Evolutionary conservation across 2,329 filamentous ascomycete species (phyloP).

Genomic region (Colletotrichum neosansevieriae): DNA sequence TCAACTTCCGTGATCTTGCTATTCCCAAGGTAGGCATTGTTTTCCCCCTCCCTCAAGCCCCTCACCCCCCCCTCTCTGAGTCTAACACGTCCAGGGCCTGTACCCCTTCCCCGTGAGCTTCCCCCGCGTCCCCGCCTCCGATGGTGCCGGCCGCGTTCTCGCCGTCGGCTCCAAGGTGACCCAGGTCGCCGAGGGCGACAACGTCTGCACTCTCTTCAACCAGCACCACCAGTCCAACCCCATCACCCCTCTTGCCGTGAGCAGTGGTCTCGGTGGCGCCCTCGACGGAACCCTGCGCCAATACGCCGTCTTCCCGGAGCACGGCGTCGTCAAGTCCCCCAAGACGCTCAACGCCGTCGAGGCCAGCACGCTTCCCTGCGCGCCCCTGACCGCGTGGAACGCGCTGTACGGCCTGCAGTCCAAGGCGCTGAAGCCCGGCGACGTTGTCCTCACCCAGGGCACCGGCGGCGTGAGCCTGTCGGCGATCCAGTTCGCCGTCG

Average conservation of each 20-base stretch:
- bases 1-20: constrained; percentile 68
- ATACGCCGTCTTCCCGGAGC: constrained; percentile 76
- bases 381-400: constrained; percentile 75
- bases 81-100: constrained; percentile 49
- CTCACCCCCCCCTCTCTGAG: neutral
- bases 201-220: constrained; percentile 72
- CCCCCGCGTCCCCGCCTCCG: constrained; percentile 63
- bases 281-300: constrained; percentile 77
- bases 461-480: constrained; percentile 78
- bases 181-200: constrained; percentile 64
- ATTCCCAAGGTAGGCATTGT: constrained; percentile 52
- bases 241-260: constrained; percentile 48
- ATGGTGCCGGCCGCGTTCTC: constrained; percentile 66
- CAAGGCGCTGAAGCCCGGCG: constrained; percentile 62
- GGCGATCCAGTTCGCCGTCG: constrained; percentile 69
- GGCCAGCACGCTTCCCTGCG: constrained; percentile 69
- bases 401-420: constrained; percentile 69
- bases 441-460: constrained; percentile 75
- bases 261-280: constrained; percentile 74
- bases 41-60: neutral
- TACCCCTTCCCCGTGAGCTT: constrained; percentile 58
- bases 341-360: constrained; percentile 64
- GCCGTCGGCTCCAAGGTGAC: constrained; percentile 63
- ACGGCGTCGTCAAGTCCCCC: constrained; percentile 74
- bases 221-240: constrained; percentile 63